These are phyloP conservation scores for Colletotrichum incanum DNA, from an alignment of 2,329 filamentous ascomycete species.

Conservation along the genomic window DNA sequence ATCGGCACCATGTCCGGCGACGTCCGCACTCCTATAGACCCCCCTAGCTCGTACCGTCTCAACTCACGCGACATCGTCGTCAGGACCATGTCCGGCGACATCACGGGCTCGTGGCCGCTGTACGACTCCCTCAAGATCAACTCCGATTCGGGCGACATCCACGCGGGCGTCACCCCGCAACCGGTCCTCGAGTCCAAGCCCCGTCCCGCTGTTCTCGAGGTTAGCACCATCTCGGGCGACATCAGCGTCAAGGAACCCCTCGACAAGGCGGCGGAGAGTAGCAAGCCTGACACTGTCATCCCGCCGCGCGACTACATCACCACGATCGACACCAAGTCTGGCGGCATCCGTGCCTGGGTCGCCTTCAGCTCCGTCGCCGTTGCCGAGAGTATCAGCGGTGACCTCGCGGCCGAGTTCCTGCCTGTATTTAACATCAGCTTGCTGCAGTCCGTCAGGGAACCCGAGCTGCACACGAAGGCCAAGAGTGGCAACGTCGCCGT, in stretches of 20 bases:
- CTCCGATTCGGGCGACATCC: slow-evolving; percentile 61
- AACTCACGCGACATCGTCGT: slow-evolving; percentile 60
- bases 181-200: slow-evolving; percentile 53
- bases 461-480: slow-evolving; percentile 58
- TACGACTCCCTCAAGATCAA: slow-evolving; percentile 64
- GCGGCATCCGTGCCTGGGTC: slow-evolving; percentile 57
- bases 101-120: slow-evolving; percentile 66
- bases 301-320: slow-evolving; percentile 65
- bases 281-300: slow-evolving; percentile 47
- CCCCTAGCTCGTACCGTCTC: slow-evolving; percentile 57
- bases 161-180: slow-evolving; percentile 59
- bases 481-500: slow-evolving; percentile 61
- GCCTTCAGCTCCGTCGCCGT: slow-evolving; percentile 56
- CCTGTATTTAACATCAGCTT: slow-evolving; percentile 58
- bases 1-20: slow-evolving; percentile 58
- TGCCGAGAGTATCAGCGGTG: slow-evolving; percentile 59
- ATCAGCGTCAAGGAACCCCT: slow-evolving; percentile 61
- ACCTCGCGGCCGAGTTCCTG: slow-evolving; percentile 57
- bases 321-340: slow-evolving; percentile 61
- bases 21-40: slow-evolving; percentile 52
- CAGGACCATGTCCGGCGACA: slow-evolving; percentile 59
- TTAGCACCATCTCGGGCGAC: slow-evolving; percentile 61
- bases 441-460: slow-evolving; percentile 42
- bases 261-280: slow-evolving; percentile 42
- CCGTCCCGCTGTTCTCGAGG: slow-evolving; percentile 58